Evolutionary conservation across 169 alveolate genomes (phyloP).

Genomic region (Cryptosporidium sp.): DNA sequence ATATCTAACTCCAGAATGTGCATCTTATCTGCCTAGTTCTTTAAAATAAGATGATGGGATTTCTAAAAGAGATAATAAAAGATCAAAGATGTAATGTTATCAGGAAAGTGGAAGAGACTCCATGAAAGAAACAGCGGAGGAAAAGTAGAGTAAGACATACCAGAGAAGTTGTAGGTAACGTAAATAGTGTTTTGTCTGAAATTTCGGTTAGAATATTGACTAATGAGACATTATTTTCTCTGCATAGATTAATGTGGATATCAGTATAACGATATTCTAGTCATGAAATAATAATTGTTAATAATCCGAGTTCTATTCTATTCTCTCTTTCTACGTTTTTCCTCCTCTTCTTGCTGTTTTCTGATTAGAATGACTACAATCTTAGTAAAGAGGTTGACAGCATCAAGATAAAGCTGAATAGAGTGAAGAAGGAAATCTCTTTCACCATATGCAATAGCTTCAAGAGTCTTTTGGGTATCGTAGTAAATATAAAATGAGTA

Average conservation of each 20-base stretch:
- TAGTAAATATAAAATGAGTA: conserved; percentile 61
- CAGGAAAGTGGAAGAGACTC: not conserved
- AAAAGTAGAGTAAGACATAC: not conserved
- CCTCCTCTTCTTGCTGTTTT: conserved; percentile 64
- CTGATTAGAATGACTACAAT: conserved; percentile 30
- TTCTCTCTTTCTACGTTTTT: conserved; percentile 25
- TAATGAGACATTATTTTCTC: not conserved
- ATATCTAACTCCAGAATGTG: not conserved
- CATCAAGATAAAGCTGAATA: conserved; percentile 61
- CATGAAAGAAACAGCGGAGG: not conserved
- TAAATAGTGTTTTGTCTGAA: not conserved
- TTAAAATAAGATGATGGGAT: conserved; percentile 7
- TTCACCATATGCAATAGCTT: conserved; percentile 53
- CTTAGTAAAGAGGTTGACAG: conserved; percentile 40
- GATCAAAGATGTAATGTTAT: not conserved
- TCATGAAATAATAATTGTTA: not conserved
- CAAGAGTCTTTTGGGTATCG: conserved; percentile 69
- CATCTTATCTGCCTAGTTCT: conserved; percentile 13
- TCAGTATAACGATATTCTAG: not conserved
- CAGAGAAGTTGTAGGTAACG: not conserved
- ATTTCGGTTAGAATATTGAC: not conserved
- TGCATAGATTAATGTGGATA: not conserved
- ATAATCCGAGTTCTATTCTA: not conserved
- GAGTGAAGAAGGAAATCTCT: conserved; percentile 67
- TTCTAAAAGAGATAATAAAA: not conserved